Conservation (phyloP, 2,329 filamentous ascomycete genomes). For the Cadophora malorum region DNA sequence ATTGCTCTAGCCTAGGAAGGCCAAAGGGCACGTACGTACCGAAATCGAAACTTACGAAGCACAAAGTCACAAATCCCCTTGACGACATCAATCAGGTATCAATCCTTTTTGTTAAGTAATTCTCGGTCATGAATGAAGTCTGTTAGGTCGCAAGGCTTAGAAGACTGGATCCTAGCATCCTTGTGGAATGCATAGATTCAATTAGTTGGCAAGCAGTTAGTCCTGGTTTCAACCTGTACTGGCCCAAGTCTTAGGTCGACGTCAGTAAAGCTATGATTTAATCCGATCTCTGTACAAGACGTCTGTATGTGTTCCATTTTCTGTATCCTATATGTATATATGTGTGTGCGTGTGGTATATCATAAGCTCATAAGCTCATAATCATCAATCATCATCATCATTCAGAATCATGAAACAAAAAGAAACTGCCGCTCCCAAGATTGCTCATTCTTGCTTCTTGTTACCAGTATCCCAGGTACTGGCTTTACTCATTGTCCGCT, state of each 20-base stretch:
- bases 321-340: slow-evolving; percentile 13
- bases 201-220: too few species aligned
- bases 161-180: too few species aligned
- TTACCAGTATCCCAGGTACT: slow-evolving; percentile 36
- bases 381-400: slow-evolving; percentile 24
- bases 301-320: not conserved
- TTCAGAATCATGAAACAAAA: slow-evolving; percentile 28
- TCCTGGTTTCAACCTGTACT: too few species aligned
- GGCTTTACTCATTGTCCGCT: slow-evolving; percentile 40
- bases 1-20: too few species aligned
- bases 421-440: not conserved
- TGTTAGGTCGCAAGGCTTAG: too few species aligned
- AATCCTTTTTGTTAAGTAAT: too few species aligned
- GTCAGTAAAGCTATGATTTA: not conserved
- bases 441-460: slow-evolving; percentile 25
- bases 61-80: too few species aligned
- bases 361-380: slow-evolving; percentile 27
- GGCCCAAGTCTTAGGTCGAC: not conserved
- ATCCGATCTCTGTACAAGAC: not conserved
- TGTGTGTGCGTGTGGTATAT: slow-evolving; percentile 16
- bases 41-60: too few species aligned
- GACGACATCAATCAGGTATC: too few species aligned
- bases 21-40: too few species aligned
- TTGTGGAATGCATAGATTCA: too few species aligned
- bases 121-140: too few species aligned